Base-by-base conservation (phyloP, 2,329 filamentous ascomycete species). In the Aureobasidium zeae region DNA sequence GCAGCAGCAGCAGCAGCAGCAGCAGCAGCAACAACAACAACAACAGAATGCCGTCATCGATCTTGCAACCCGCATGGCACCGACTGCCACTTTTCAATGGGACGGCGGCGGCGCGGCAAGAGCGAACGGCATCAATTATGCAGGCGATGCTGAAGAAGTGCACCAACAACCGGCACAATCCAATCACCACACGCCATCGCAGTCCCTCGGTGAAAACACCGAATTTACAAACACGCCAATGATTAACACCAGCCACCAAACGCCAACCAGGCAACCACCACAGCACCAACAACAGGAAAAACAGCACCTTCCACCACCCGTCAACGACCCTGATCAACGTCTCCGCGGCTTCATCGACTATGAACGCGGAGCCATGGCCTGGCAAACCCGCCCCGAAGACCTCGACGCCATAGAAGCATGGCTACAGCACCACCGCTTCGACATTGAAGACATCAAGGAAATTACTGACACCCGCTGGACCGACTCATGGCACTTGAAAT, bases 381-480 rank as follows among this genome's bases (percentile, higher is more conserved):
- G 30, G 29, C 39, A 43, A 34, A 43, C 25, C 17, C 30, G 39
- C 10, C 16, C 39, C 5, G 39, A 43, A 5, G 39, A 43, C 15
- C 22, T 43, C 7, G 39, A 43, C 16, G 39, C 39, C 39, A 43
- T 43, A 12, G 39, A 43, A 28, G 39, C 39, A 19, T 43, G 39
- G 39, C 4, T 43, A 11, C 39, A 43, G 9, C 13, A 43, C 5
- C 39, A 43, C n/a, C 15, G 39, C 7, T 15, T 43, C 12, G 39
- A 43, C n/a, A 28, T 43, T 15, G 39, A 43, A 7, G 29, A 33
- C 8, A 43, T 43, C 12, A 33, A 25, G 16, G 39, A 43, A 13
- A 34, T 43, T 20, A 34, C 21, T 3, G 39, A 43, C 10, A 43
- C 30, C 2, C 25, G 39, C 26, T 43, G 39, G 39, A 17, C 16